Conservation (phyloP, 1,284 basidiomycete genomes). For the Austropuccinia psidii region DNA sequence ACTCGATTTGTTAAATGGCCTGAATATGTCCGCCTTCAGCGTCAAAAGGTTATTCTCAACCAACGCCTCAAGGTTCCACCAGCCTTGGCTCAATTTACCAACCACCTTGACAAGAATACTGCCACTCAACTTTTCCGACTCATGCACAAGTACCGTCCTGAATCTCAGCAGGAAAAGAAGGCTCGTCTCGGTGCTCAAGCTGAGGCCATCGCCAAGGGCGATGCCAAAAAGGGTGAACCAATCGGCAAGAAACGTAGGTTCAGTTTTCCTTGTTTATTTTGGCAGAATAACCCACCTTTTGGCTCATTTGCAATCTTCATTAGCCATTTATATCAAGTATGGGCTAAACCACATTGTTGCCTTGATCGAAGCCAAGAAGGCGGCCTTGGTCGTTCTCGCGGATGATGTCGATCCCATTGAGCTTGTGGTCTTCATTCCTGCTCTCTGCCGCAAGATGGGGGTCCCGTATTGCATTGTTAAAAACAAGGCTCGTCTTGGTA, state of each 20-base stretch:
- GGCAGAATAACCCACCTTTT: neutral
- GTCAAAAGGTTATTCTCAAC: slow-evolving; percentile 97
- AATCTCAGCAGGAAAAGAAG: slow-evolving; percentile 97
- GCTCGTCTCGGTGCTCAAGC: slow-evolving; percentile 73
- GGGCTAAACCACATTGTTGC: slow-evolving; percentile 95
- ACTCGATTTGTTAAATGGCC: slow-evolving; percentile 99
- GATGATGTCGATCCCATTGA: slow-evolving; percentile 99
- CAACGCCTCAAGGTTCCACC: slow-evolving; percentile 98
- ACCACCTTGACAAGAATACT: slow-evolving; percentile 99
- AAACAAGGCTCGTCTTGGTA: slow-evolving; percentile 89
- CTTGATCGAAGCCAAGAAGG: slow-evolving; percentile 88
- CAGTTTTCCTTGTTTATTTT: neutral
- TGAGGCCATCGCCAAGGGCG: slow-evolving; percentile 65
- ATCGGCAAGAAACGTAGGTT: slow-evolving; percentile 39
- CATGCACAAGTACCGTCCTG: slow-evolving; percentile 83
- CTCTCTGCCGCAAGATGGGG: slow-evolving; percentile 98
- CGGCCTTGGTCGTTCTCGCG: slow-evolving; percentile 88
- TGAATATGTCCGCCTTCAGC: slow-evolving; percentile 94
- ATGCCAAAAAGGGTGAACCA: slow-evolving; percentile 64
- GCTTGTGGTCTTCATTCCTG: slow-evolving; percentile 87
- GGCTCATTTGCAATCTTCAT: slow-evolving; percentile 53
- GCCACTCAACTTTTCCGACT: slow-evolving; percentile 97
- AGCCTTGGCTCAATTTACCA: slow-evolving; percentile 93
- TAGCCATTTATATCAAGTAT: slow-evolving; percentile 92
- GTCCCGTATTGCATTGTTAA: slow-evolving; percentile 97